Percentiles rank a stretch among this genome's conserved stretches.
phyloP scores from a whole-genome alignment of 139 green algal species.

The Auxenochlorella protothecoides region DNA sequence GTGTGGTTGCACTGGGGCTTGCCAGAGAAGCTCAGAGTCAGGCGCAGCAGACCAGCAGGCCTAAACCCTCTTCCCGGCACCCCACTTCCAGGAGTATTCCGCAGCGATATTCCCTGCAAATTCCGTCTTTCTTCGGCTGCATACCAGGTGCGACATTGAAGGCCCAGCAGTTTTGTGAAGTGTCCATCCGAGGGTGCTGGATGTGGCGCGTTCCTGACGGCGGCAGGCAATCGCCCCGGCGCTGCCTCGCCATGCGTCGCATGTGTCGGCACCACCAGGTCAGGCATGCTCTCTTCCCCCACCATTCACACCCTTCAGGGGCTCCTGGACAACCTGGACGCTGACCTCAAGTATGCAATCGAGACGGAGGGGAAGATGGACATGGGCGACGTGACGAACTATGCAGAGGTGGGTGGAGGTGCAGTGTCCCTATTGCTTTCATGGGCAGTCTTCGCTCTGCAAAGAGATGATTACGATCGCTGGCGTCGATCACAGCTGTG shows the following conservation, averaged over 20 bases:
- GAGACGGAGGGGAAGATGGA: constrained; percentile 33
- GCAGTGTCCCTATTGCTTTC: not conserved
- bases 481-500: too few relatives aligned
- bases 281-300: too few relatives aligned
- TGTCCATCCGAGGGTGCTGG: too few relatives aligned
- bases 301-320: constrained; percentile 22
- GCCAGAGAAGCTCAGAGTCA: too few relatives aligned
- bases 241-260: not conserved
- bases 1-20: not conserved
- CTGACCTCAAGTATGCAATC: constrained; percentile 81
- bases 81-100: constrained; percentile 66
- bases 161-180: too few relatives aligned
- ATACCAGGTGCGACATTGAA: constrained; percentile 51
- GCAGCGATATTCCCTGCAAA: constrained; percentile 78
- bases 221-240: too few relatives aligned
- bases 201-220: too few relatives aligned
- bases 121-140: constrained; percentile 70
- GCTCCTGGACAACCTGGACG: constrained; percentile 84
- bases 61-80: too few relatives aligned
- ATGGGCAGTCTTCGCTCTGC: not conserved
- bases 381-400: constrained; percentile 59
- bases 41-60: too few relatives aligned
- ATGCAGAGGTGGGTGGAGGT: constrained; percentile 32
- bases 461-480: not conserved
- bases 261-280: not conserved